Percentiles rank a stretch among this genome's conserved stretches.
Conservation (phyloP, 331 rosid species). For the Prunus yedoensis region DNA sequence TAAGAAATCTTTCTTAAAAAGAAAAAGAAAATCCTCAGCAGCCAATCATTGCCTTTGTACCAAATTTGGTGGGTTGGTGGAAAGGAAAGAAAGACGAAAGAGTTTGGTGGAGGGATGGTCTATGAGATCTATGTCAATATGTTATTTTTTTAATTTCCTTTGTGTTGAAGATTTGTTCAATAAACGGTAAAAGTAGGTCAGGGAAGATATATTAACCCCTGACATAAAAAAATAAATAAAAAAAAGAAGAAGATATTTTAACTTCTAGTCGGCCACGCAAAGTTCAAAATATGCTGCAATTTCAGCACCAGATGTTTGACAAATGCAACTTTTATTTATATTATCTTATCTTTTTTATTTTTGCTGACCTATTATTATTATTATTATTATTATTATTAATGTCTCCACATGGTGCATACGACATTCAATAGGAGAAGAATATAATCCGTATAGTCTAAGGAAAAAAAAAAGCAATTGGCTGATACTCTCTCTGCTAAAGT, state of each 20-base stretch:
- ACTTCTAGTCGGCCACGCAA: background rate
- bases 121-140: background rate
- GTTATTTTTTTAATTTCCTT: background rate
- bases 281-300: constrained; percentile 3
- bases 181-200: background rate
- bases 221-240: too few species aligned
- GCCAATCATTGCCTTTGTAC: background rate
- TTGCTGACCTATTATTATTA: background rate
- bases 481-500: too few species aligned
- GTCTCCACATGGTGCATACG: background rate
- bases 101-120: constrained; percentile 11
- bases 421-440: background rate
- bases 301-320: constrained; percentile 2
- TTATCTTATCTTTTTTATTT: background rate
- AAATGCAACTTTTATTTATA: background rate
- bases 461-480: too few species aligned
- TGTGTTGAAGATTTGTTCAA: constrained; percentile 17
- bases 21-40: background rate
- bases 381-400: background rate
- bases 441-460: too few species aligned
- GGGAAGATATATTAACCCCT: background rate
- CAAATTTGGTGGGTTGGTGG: constrained; percentile 2
- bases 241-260: too few species aligned
- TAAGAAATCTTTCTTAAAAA: background rate
- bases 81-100: background rate